Conservation (phyloP, 192 early-diverging fungal genomes). For the Pilobolus umbonatus region DNA sequence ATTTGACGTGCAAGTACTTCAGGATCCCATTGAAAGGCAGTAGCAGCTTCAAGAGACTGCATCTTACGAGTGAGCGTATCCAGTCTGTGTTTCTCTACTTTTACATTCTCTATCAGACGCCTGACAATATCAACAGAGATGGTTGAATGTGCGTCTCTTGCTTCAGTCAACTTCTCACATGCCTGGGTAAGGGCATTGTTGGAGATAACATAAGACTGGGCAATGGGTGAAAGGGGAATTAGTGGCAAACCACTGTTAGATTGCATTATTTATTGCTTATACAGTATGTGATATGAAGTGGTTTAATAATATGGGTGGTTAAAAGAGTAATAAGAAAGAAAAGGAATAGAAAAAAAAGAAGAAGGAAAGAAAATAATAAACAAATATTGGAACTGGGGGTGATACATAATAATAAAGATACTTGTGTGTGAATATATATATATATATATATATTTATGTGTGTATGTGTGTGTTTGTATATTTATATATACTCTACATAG, state of each 20-base stretch:
- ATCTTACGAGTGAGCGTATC: slow-evolving; percentile 41
- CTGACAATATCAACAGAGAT: background rate
- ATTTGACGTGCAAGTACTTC: slow-evolving; percentile 44
- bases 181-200: slow-evolving; percentile 28
- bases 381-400: too few species aligned
- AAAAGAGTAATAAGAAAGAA: too few species aligned
- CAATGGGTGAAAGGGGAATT: slow-evolving; percentile 49
- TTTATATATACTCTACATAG: too few species aligned
- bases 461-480: too few species aligned
- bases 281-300: too few species aligned
- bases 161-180: slow-evolving; percentile 18
- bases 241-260: slow-evolving; percentile 32
- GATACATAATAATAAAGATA: too few species aligned
- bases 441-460: too few species aligned
- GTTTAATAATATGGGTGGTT: too few species aligned
- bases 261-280: too few species aligned
- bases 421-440: too few species aligned
- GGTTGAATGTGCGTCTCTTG: slow-evolving; percentile 11
- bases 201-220: slow-evolving; percentile 31
- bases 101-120: slow-evolving; percentile 31
- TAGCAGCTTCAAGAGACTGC: slow-evolving; percentile 36
- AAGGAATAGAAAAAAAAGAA: background rate
- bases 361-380: background rate
- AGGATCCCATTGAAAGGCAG: slow-evolving; percentile 43
- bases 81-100: slow-evolving; percentile 33